Evolutionary conservation across 2,329 filamentous ascomycete species (phyloP).

Genomic region (Penicillium sp.): DNA sequence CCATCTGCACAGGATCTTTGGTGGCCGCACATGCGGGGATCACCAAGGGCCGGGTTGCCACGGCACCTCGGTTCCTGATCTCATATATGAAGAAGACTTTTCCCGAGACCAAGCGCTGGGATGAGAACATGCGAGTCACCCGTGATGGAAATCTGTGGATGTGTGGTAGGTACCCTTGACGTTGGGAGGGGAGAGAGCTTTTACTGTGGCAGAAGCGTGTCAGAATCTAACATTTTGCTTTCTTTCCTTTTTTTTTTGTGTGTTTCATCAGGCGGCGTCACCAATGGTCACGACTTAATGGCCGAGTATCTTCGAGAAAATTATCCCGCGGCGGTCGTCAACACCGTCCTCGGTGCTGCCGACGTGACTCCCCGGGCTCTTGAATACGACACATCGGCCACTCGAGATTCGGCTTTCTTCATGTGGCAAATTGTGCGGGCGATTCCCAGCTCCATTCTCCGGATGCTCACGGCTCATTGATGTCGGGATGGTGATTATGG

Average conservation of each 20-base stretch:
- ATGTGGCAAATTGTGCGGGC: constrained; percentile 16
- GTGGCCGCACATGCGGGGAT: constrained; percentile 22
- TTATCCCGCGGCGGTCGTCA: constrained; percentile 23
- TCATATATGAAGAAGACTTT: constrained; percentile 19
- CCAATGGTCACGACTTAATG: constrained; percentile 25
- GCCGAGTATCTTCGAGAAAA: constrained; percentile 16
- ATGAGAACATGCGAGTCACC: constrained; percentile 14
- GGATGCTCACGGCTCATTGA: constrained; percentile 1
- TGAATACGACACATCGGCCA: constrained; percentile 20
- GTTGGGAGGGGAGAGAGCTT: no score
- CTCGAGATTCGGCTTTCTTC: constrained; percentile 9
- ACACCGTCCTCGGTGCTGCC: constrained; percentile 30
- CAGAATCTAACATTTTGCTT: no score
- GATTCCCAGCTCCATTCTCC: constrained; percentile 8
- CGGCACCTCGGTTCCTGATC: constrained; percentile 21
- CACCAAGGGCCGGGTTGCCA: constrained; percentile 13
- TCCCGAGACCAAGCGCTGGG: constrained; percentile 19
- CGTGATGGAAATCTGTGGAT: constrained; percentile 24
- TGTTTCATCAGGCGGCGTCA: constrained; percentile 17
- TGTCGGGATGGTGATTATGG: no score
- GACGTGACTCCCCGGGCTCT: constrained; percentile 25
- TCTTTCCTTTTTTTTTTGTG: no score
- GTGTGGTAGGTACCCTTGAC: constrained; percentile 11
- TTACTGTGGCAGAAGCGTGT: no score
- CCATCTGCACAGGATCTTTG: constrained; percentile 23